These are phyloP conservation scores for Avicennia marina DNA, from an alignment of 257 asterid genomes.

Conservation along the genomic window DNA sequence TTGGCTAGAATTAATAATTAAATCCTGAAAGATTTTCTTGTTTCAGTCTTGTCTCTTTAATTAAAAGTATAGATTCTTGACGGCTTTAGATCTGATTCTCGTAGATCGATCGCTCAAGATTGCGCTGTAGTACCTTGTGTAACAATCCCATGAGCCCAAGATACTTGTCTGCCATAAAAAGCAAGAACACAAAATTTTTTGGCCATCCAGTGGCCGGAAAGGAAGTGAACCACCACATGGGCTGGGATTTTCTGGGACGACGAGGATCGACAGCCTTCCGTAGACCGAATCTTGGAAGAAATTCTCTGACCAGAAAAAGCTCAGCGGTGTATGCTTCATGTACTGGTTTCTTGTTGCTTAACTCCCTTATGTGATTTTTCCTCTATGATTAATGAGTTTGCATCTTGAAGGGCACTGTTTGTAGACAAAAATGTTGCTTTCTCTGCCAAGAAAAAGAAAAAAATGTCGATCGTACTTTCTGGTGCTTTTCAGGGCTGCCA, in stretches of 20 bases:
- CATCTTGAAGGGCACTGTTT: no score
- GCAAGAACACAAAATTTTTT: no score
- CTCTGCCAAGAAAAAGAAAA: not conserved
- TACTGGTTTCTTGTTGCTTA: slow-evolving; percentile 26
- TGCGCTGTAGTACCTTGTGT: slow-evolving; percentile 15
- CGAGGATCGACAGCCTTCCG: slow-evolving; percentile 32
- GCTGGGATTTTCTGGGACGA: slow-evolving; percentile 38
- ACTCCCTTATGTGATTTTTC: slow-evolving; percentile 5
- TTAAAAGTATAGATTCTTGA: not conserved
- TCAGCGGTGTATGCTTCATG: slow-evolving; percentile 51
- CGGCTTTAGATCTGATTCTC: slow-evolving; percentile 7
- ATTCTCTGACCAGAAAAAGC: slow-evolving; percentile 24
- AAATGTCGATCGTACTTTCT: not conserved
- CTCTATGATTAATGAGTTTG: no score
- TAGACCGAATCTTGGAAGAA: slow-evolving; percentile 30
- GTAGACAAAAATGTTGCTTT: no score
- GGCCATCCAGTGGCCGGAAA: slow-evolving; percentile 17
- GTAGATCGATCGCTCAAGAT: slow-evolving; percentile 38
- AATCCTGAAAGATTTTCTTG: not conserved
- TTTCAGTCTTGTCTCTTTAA: not conserved
- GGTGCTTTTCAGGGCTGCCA: slow-evolving; percentile 47
- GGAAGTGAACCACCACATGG: slow-evolving; percentile 21
- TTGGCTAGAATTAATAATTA: no score
- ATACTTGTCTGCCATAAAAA: no score
- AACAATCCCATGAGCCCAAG: slow-evolving; percentile 19